A percentile compares a stretch with the other conserved stretches of the same genome.
These are phyloP conservation scores for Astrothelium subdiscretum DNA, from an alignment of 495 filamentous ascomycete genomes.

Conservation along the genomic window DNA sequence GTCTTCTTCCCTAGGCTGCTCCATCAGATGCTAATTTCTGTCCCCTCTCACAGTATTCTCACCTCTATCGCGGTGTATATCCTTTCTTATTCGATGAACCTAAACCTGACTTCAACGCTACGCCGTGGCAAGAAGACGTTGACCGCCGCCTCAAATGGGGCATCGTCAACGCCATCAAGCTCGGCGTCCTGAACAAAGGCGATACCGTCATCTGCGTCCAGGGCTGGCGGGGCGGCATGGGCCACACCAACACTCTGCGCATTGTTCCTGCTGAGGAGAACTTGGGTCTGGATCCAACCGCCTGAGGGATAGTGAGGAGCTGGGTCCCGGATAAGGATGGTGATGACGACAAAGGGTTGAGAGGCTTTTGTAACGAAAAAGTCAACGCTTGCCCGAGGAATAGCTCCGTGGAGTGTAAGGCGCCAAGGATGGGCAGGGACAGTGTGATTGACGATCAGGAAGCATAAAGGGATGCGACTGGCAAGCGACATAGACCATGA, in stretches of 20 bases:
- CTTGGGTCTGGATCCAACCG: slow-evolving; percentile 28
- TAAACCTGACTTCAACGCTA: slow-evolving; percentile 82
- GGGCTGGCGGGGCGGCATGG: slow-evolving; percentile 94
- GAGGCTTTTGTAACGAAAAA: background rate
- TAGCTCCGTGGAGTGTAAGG: background rate
- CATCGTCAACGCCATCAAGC: slow-evolving; percentile 67
- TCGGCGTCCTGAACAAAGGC: slow-evolving; percentile 70
- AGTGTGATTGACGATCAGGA: background rate
- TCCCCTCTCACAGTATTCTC: slow-evolving; percentile 56
- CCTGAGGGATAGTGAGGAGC: slow-evolving; percentile 10
- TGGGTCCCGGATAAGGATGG: background rate
- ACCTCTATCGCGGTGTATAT: slow-evolving; percentile 95
- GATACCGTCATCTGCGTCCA: slow-evolving; percentile 90
- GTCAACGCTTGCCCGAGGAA: background rate
- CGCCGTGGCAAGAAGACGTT: slow-evolving; percentile 97
- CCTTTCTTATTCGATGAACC: slow-evolving; percentile 86
- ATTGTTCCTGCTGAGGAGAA: slow-evolving; percentile 32
- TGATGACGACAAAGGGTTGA: background rate
- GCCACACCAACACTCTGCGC: slow-evolving; percentile 82
- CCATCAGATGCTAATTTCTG: slow-evolving; percentile 9
- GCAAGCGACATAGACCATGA: background rate
- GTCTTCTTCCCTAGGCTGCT: slow-evolving; percentile 24
- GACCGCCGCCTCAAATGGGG: slow-evolving; percentile 95
- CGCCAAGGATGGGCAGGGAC: background rate
- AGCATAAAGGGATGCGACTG: background rate